phyloP scores from a whole-genome alignment of 306 rosid genomes.

The Chamaecrista fasciculata region DNA sequence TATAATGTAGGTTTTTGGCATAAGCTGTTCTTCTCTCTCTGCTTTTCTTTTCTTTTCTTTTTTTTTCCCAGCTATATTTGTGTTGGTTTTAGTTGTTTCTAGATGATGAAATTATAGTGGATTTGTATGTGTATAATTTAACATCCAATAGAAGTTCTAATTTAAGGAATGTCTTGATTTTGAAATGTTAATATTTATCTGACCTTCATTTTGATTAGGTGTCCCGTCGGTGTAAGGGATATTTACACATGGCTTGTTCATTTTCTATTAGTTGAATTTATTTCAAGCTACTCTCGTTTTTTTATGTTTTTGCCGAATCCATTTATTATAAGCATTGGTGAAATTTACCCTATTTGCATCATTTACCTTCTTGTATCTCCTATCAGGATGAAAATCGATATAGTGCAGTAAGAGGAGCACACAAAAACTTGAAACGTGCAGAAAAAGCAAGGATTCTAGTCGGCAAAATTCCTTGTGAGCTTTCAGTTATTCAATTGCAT shows the following conservation, averaged over 20 bases:
- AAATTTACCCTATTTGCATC: slow-evolving; percentile 1
- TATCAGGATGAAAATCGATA: slow-evolving; percentile 87
- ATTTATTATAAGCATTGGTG: neutral
- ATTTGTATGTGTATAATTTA: neutral
- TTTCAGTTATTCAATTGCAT: slow-evolving; percentile 15
- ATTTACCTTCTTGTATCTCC: slow-evolving; percentile 16
- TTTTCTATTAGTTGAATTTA: neutral
- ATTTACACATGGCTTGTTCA: too few species aligned
- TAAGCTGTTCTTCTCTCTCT: neutral
- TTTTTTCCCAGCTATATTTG: neutral
- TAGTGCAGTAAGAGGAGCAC: slow-evolving; percentile 89
- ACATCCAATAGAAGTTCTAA: neutral
- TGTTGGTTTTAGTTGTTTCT: neutral
- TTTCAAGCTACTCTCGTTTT: neutral
- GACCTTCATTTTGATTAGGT: slow-evolving; percentile 5
- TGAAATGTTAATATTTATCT: slow-evolving; percentile 1
- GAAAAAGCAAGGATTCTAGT: slow-evolving; percentile 83
- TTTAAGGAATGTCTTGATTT: slow-evolving; percentile 7
- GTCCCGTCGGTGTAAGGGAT: too few species aligned
- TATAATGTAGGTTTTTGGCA: neutral
- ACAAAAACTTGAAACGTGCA: slow-evolving; percentile 88
- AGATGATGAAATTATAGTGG: neutral
- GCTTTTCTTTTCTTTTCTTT: too few species aligned
- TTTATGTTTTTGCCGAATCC: neutral
- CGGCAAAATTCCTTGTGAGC: slow-evolving; percentile 75